These are phyloP conservation scores for Monosporascus sp. DNA, from an alignment of 2,329 filamentous ascomycete species.

Conservation along the genomic window DNA sequence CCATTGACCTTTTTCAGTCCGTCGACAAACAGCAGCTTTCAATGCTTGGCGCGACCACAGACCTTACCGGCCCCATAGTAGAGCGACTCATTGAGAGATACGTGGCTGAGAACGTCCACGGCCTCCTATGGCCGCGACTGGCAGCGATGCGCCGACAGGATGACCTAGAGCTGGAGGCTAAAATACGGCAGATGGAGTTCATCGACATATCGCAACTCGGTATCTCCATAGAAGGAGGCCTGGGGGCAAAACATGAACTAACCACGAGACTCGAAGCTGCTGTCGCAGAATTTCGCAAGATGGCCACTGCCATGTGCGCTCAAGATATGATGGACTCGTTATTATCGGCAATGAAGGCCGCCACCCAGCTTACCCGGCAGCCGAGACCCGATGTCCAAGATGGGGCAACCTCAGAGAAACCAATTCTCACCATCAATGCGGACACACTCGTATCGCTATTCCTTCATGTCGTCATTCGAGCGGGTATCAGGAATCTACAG, in stretches of 20 bases:
- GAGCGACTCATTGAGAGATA: slow-evolving; percentile 94
- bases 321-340: slow-evolving; percentile 85
- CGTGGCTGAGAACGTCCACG: slow-evolving; percentile 87
- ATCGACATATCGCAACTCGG: slow-evolving; percentile 94
- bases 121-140: slow-evolving; percentile 79
- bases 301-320: slow-evolving; percentile 69
- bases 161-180: slow-evolving; percentile 80
- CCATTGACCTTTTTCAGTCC: slow-evolving; percentile 91
- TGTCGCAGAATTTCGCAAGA: slow-evolving; percentile 84
- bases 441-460: slow-evolving; percentile 90
- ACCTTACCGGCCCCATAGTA: slow-evolving; percentile 85
- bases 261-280: slow-evolving; percentile 70
- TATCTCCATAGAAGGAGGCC: slow-evolving; percentile 75
- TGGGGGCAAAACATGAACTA: slow-evolving; percentile 74
- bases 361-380: slow-evolving; percentile 62
- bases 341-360: slow-evolving; percentile 73
- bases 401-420: slow-evolving; percentile 43
- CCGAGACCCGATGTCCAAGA: slow-evolving; percentile 30
- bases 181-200: slow-evolving; percentile 87
- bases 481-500: slow-evolving; percentile 80
- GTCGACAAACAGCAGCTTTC: slow-evolving; percentile 96
- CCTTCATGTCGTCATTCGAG: slow-evolving; percentile 86
- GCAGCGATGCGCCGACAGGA: slow-evolving; percentile 73
- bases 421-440: slow-evolving; percentile 63
- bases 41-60: slow-evolving; percentile 83